Evolutionary conservation across 2,329 filamentous ascomycete genomes (phyloP), one percentile per base, ranked within the genome.

Genomic region (Penicillium brevicompactum): DNA sequence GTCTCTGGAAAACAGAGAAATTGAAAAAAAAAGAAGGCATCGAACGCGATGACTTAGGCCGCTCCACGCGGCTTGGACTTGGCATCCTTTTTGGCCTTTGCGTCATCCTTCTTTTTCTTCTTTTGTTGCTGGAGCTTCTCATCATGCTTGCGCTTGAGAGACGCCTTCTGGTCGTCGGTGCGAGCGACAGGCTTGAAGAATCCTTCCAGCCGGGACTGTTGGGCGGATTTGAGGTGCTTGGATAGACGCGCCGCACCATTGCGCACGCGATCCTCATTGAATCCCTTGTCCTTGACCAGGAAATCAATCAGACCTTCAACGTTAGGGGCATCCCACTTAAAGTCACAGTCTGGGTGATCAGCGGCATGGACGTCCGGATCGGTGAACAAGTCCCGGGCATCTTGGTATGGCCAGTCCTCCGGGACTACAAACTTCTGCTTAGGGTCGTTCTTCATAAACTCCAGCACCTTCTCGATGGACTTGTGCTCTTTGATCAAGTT

Each of bases 261-360:
- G 37, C 92, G 85, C 8, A 99, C 94, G 16, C 94, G 84, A 70
- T 99, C 94, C 72, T 99, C 95, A 30, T 87, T 96, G 81, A 99
- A 99, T 1, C 92, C 94, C 78, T 99, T 99, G 70, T 97, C 94
- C 5, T 86, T 86, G 3, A 96, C 94, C 2, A 99, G 80, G 74
- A 91, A 99, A 66, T 94, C 84, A 60, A 99, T 85, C 0, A 99
- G 84, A 0, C 91, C 93, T 2, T 97, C 92, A 1, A 94, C 81
- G 67, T 99, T 92, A 3, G 94, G 94, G 56, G 87, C 88, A 43
- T 97, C 92, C 94, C 95, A 99, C 76, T 96, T 97, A 81, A 97
- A 96, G 71, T 99, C 92, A 74, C 92, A 97, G 11, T 91, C 86
- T 0, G 90, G 86, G 67, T 95, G 85, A 64, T 95, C 90, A 22